Base-by-base conservation (phyloP, 2,329 filamentous ascomycete genomes). In the Aureobasidium namibiae region DNA sequence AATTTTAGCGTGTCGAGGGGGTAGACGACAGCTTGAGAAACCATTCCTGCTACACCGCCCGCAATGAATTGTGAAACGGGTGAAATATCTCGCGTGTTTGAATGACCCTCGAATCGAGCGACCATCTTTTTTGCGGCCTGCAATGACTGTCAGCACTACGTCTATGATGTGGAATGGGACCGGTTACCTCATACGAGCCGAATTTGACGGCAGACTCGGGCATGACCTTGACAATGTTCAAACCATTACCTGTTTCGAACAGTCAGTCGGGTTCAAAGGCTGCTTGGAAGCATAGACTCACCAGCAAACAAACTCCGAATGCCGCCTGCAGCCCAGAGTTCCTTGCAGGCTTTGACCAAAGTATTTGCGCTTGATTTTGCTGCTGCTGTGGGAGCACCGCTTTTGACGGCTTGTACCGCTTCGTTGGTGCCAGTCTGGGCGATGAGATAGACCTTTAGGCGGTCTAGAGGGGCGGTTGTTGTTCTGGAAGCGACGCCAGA, bases 191-290 rank as follows among this genome's bases (percentile, higher is more conserved):
- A 70, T 96, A 99, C 21, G 92, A 92, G 61, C 94, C 94, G 72
- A 99, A 99, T 74, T 96, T 95, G 70, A 99, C 96, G 26, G 94
- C 92, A 29, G 92, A 96, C 76, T 99, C 94, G 0, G 94, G 94
- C 90, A 97, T 96, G 62, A 99, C 94, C 74, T 99, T 99, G 68
- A 96, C 74, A 2, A 99, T 91, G 67, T 99, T 99, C 66, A 99
- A 78, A 3, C 94, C 94, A 69, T 99, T 99, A 38, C 94, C 92
- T 95, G 23, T 66, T 8, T 23, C 10, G 21, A 59, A 11, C 59
- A 71, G 63, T 66, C 18, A 58, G 56, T 48, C 62, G 24, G 38
- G 9, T 4, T 57, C 23, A 42, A 21, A 31, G 8, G 10, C 58
- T 31, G 31, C 16, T 60, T 33, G 9, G 16, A 31, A n/a, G 60